These are phyloP conservation scores for Plectranthus barbatus DNA, from an alignment of 257 asterid genomes.

Conservation along the genomic window DNA sequence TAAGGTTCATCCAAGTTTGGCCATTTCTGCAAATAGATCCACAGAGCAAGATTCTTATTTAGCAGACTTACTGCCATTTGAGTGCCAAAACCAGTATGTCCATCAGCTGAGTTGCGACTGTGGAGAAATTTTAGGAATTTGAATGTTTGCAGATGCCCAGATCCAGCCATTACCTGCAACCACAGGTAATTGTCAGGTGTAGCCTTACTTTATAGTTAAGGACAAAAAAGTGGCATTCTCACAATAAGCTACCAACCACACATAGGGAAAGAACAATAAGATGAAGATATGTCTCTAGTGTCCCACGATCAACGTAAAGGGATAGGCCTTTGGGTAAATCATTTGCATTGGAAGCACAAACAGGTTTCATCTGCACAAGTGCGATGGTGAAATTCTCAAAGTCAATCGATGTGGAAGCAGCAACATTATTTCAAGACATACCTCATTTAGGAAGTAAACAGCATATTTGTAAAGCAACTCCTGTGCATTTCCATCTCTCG, in stretches of 20 bases:
- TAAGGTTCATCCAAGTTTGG: neutral
- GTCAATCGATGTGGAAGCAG: constrained; percentile 11
- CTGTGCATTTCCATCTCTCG: constrained; percentile 83
- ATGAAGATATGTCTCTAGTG: constrained; percentile 93
- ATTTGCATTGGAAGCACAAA: constrained; percentile 40
- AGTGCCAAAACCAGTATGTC: constrained; percentile 62
- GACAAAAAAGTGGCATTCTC: neutral
- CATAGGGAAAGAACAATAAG: constrained; percentile 89
- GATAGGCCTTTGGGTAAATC: constrained; percentile 74
- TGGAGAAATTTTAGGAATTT: constrained; percentile 84
- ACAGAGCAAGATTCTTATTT: constrained; percentile 12
- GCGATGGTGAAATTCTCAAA: constrained; percentile 13
- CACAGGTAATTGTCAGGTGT: constrained; percentile 15
- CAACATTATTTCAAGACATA: constrained; percentile 25
- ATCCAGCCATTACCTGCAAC: constrained; percentile 96
- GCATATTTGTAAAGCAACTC: constrained; percentile 85
- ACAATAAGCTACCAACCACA: constrained; percentile 50
- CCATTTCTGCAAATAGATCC: neutral
- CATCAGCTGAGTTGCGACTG: constrained; percentile 67
- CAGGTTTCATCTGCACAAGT: constrained; percentile 75
- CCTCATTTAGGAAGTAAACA: constrained; percentile 84
- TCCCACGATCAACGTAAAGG: constrained; percentile 75
- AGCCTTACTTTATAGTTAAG: neutral
- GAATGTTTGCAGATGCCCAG: constrained; percentile 86
- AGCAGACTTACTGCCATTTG: constrained; percentile 83